These are phyloP conservation scores for Candida andamanensis DNA, from an alignment of 805 yeast species.

Conservation along the genomic window DNA sequence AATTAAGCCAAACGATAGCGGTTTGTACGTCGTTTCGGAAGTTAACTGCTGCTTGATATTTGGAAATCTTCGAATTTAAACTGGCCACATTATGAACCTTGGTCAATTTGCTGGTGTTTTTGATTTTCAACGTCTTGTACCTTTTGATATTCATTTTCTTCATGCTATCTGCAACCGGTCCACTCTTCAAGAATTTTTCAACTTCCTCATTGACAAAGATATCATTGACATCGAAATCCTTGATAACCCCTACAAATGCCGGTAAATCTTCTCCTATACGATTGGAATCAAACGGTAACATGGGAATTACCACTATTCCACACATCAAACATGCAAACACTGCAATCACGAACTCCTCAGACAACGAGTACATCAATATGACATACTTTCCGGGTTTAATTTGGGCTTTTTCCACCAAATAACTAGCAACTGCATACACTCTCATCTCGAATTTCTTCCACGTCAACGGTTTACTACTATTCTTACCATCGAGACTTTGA, in stretches of 20 bases:
- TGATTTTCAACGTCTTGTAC: constrained; percentile 45
- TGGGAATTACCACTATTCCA: constrained; percentile 74
- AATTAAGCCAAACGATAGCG: constrained; percentile 62
- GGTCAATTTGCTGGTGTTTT: constrained; percentile 61
- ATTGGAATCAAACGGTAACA: constrained; percentile 63
- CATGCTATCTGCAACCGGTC: constrained; percentile 55
- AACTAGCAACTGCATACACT: constrained; percentile 68
- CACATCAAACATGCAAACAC: constrained; percentile 81
- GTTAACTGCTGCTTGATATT: constrained; percentile 35
- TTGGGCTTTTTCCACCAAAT: constrained; percentile 61
- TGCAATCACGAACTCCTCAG: constrained; percentile 82
- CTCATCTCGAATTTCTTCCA: constrained; percentile 83
- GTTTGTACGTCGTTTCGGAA: constrained; percentile 39
- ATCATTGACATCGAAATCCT: constrained; percentile 65
- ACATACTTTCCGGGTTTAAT: constrained; percentile 68
- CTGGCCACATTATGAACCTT: constrained; percentile 34
- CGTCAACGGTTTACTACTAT: constrained; percentile 34
- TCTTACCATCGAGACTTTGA: constrained; percentile 37
- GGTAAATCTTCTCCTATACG: constrained; percentile 70
- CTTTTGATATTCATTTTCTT: constrained; percentile 39
- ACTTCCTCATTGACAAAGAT: constrained; percentile 76
- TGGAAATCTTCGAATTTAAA: constrained; percentile 40
- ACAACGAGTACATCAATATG: constrained; percentile 75
- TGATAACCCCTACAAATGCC: constrained; percentile 58
- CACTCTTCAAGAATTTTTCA: constrained; percentile 63